These are phyloP conservation scores for Kodamaea sp. DNA, from an alignment of 1,139 yeast genomes.

Conservation along the genomic window DNA sequence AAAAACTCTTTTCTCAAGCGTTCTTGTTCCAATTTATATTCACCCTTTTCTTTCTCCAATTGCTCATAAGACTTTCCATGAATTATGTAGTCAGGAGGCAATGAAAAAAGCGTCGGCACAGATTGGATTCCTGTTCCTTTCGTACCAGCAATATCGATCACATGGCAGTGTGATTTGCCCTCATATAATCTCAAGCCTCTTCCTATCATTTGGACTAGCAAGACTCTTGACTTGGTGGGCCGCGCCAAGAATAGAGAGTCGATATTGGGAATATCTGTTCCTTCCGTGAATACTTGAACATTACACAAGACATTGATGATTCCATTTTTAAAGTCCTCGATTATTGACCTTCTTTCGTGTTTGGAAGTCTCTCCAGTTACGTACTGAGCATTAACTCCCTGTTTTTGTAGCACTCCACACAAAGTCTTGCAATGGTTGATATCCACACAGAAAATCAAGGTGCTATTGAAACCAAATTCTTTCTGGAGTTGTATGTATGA, in stretches of 20 bases:
- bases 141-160: constrained; percentile 75
- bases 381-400: constrained; percentile 71
- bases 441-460: constrained; percentile 79
- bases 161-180: constrained; percentile 66
- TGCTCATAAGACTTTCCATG: constrained; percentile 30
- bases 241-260: constrained; percentile 79
- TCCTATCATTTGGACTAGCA: constrained; percentile 88
- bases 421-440: constrained; percentile 64
- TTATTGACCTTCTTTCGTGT: constrained; percentile 50
- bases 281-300: constrained; percentile 91
- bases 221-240: constrained; percentile 74
- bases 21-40: constrained; percentile 16
- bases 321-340: constrained; percentile 64
- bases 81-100: constrained; percentile 31
- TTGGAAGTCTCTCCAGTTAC: constrained; percentile 69
- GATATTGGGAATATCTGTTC: constrained; percentile 90
- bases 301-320: constrained; percentile 74
- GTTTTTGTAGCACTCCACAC: constrained; percentile 51
- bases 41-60: constrained; percentile 26
- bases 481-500: constrained; percentile 54
- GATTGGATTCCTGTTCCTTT: constrained; percentile 59
- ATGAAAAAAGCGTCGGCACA: constrained; percentile 57
- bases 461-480: constrained; percentile 49
- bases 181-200: constrained; percentile 73
- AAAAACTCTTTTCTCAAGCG: constrained; percentile 13